Percentiles rank a stretch among this genome's conserved stretches.
Evolutionary conservation across 306 rosid genomes (phyloP).

Genomic region (Vigna unguiculata): DNA sequence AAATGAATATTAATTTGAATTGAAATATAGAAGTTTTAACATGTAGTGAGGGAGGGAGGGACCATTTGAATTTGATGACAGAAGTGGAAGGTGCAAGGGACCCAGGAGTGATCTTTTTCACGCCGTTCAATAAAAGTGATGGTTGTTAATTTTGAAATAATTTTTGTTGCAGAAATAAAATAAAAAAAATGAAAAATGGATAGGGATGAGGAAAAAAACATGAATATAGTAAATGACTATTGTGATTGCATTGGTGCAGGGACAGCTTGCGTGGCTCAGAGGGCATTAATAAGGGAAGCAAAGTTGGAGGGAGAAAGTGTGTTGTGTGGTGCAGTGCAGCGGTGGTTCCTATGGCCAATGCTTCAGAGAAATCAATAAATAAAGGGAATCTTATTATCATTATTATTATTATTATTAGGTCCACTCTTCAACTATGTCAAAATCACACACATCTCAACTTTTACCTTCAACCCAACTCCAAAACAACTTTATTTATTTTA

Average conservation of each 20-base stretch:
- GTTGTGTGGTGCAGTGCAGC: neutral
- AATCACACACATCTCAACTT: neutral
- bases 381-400: constrained; percentile 44
- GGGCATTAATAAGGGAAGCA: constrained; percentile 47
- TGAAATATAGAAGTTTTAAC: neutral
- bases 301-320: constrained; percentile 42
- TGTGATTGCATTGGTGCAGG: constrained; percentile 44
- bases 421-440: neutral
- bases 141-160: neutral
- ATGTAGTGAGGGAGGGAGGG: constrained; percentile 13
- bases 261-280: constrained; percentile 56
- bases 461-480: no score
- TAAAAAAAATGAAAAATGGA: neutral
- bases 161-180: neutral
- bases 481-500: no score
- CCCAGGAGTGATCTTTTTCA: constrained; percentile 29
- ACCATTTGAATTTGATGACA: neutral
- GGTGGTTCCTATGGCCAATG: neutral
- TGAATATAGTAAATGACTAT: constrained; percentile 57
- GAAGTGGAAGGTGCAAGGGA: neutral
- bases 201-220: constrained; percentile 39
- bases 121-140: constrained; percentile 40
- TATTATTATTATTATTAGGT: constrained; percentile 34
- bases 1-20: no score
- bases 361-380: neutral